Evolutionary conservation across 2,329 filamentous ascomycete species (phyloP).

Genomic region (Fusarium sp.): DNA sequence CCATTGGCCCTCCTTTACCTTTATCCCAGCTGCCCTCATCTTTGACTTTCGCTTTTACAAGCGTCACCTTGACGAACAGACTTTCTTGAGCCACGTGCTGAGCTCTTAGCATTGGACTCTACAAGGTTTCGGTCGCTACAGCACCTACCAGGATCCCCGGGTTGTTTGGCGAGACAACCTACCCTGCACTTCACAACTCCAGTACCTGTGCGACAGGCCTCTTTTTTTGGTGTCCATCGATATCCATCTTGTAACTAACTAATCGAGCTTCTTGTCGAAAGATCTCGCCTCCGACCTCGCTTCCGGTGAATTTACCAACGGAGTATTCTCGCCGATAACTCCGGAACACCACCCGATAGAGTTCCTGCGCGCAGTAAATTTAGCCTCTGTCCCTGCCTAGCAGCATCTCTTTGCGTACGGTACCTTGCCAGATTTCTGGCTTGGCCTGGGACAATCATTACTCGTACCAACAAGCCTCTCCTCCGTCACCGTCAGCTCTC

Average conservation of each 20-base stretch:
- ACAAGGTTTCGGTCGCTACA: not conserved
- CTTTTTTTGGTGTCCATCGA: not conserved
- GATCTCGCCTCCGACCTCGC: conserved; percentile 7
- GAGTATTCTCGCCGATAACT: conserved; percentile 23
- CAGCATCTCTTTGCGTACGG: not conserved
- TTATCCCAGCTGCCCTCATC: not conserved
- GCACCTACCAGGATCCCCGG: not conserved
- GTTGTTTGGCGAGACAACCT: not conserved
- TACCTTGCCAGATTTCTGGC: not conserved
- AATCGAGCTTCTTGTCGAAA: not conserved
- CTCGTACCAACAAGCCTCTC: conserved; percentile 18
- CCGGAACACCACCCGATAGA: conserved; percentile 26
- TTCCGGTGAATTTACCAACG: not conserved
- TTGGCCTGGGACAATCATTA: conserved; percentile 11
- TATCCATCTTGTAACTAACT: conserved; percentile 1
- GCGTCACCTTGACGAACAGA: not conserved
- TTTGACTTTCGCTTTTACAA: not conserved
- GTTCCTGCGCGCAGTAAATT: conserved; percentile 5
- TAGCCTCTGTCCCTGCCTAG: conserved; percentile 17
- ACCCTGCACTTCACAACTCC: conserved; percentile 24
- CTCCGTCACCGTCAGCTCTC: conserved; percentile 4
- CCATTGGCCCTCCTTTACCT: conserved; percentile 12
- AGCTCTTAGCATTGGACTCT: not conserved
- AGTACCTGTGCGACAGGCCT: not conserved
- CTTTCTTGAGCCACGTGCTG: not conserved